Conservation (phyloP, 129 eudicot genomes). For the Flaveria sonorensis region DNA sequence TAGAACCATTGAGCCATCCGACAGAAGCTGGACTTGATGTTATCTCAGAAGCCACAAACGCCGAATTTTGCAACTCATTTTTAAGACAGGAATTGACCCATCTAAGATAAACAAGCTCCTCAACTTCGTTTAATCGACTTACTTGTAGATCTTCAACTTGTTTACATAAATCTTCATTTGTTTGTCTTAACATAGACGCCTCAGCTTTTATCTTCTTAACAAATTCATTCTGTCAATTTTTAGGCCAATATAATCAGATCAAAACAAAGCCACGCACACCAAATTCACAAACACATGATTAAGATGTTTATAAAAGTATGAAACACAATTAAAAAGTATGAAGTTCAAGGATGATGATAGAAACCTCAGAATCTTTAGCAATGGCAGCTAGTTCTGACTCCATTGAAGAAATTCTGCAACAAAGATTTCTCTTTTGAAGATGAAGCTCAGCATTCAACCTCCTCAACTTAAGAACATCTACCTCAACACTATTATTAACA, state of each 20-base stretch:
- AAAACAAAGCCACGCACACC: background rate
- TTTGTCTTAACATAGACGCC: slow-evolving; percentile 61
- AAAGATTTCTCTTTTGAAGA: slow-evolving; percentile 81
- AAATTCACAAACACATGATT: background rate
- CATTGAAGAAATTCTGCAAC: slow-evolving; percentile 71
- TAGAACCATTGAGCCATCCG: slow-evolving; percentile 40
- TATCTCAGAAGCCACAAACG: slow-evolving; percentile 39
- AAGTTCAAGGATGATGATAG: background rate
- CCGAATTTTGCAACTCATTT: slow-evolving; percentile 58
- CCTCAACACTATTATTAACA: slow-evolving; percentile 43
- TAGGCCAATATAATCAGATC: slow-evolving; percentile 10
- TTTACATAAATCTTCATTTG: slow-evolving; percentile 76
- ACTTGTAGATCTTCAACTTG: slow-evolving; percentile 94
- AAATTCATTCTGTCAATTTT: slow-evolving; percentile 47
- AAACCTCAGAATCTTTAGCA: slow-evolving; percentile 63
- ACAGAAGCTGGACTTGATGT: slow-evolving; percentile 43
- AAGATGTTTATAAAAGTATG: background rate
- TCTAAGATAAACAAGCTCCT: slow-evolving; percentile 80
- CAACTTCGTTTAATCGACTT: slow-evolving; percentile 84
- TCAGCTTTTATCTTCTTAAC: slow-evolving; percentile 71
- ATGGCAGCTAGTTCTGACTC: slow-evolving; percentile 62
- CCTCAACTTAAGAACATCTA: slow-evolving; percentile 82
- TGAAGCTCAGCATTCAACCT: slow-evolving; percentile 89
- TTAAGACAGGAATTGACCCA: slow-evolving; percentile 90
- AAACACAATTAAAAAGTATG: background rate